These are phyloP conservation scores for Rhizopus arrhizus DNA, from an alignment of 371 early-diverging fungal genomes.

Conservation along the genomic window DNA sequence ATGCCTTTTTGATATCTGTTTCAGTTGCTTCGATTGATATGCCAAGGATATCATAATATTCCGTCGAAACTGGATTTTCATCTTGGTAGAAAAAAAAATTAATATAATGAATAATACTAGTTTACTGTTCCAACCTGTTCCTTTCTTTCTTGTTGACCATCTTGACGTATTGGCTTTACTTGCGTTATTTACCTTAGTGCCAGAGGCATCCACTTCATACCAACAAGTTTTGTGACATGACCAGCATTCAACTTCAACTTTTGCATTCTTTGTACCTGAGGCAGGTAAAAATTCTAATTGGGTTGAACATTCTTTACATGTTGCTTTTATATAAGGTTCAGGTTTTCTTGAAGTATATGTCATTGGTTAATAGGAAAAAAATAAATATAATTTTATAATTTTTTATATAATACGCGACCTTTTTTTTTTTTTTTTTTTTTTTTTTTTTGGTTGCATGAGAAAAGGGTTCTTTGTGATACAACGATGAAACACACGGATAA, in stretches of 20 bases:
- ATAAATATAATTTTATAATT: neutral
- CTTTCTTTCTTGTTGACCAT: constrained; percentile 42
- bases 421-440: no score
- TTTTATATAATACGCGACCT: no score
- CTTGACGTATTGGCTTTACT: constrained; percentile 15
- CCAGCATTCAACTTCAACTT: constrained; percentile 53
- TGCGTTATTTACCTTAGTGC: constrained; percentile 29
- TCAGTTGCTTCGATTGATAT: constrained; percentile 82
- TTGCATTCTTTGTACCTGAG: constrained; percentile 18
- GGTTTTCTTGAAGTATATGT: constrained; percentile 40
- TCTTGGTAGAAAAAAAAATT: constrained; percentile 35
- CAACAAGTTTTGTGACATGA: constrained; percentile 48
- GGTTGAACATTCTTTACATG: constrained; percentile 40
- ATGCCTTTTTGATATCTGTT: constrained; percentile 93
- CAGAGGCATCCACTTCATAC: constrained; percentile 54
- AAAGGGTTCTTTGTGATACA: no score
- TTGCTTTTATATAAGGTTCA: constrained; percentile 48
- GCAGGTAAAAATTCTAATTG: constrained; percentile 48
- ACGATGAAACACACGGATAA: no score
- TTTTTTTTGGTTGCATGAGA: no score
- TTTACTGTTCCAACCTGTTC: constrained; percentile 43
- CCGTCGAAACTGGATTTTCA: constrained; percentile 66
- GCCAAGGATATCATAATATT: constrained; percentile 88
- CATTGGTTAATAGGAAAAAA: neutral
- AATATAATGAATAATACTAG: neutral